These are phyloP conservation scores for Apiotrichum gamsii DNA, from an alignment of 1,284 basidiomycete genomes.

Conservation along the genomic window DNA sequence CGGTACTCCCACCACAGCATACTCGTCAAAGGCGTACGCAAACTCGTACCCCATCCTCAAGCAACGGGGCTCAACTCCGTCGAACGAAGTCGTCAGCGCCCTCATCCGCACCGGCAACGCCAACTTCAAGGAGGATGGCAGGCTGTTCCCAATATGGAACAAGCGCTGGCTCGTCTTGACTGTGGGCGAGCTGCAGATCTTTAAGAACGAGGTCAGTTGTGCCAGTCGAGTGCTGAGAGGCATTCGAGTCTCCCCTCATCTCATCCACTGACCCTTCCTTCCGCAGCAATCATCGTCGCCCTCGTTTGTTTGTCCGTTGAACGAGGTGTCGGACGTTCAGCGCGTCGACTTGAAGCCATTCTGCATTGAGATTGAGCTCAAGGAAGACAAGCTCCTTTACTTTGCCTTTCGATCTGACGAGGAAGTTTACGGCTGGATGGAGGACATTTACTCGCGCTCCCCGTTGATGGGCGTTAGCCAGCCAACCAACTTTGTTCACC, in stretches of 20 bases:
- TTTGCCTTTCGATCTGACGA: slow-evolving; percentile 74
- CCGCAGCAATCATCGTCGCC: slow-evolving; percentile 38
- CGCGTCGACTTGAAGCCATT: slow-evolving; percentile 90
- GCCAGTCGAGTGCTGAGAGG: too few species aligned
- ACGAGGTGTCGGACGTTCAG: slow-evolving; percentile 79
- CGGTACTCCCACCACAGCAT: too few species aligned
- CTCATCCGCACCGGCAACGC: slow-evolving; percentile 55
- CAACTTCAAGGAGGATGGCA: slow-evolving; percentile 80
- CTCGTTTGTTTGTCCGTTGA: slow-evolving; percentile 48
- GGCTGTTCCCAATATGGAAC: slow-evolving; percentile 72
- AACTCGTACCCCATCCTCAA: slow-evolving; percentile 29
- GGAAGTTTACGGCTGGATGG: slow-evolving; percentile 93
- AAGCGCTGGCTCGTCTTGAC: slow-evolving; percentile 84
- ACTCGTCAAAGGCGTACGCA: slow-evolving; percentile 30
- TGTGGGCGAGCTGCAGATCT: slow-evolving; percentile 72
- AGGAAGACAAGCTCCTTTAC: slow-evolving; percentile 58
- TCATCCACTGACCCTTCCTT: not conserved
- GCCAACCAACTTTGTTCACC: slow-evolving; percentile 96
- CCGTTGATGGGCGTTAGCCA: slow-evolving; percentile 88
- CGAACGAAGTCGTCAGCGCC: slow-evolving; percentile 16
- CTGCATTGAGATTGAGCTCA: slow-evolving; percentile 77
- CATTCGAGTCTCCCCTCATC: too few species aligned
- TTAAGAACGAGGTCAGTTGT: slow-evolving; percentile 79
- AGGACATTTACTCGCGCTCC: slow-evolving; percentile 88
- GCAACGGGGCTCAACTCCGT: slow-evolving; percentile 11